Evolutionary conservation across 2,329 filamentous ascomycete species (phyloP).

Genomic region (Ophiosphaerella herpotricha): DNA sequence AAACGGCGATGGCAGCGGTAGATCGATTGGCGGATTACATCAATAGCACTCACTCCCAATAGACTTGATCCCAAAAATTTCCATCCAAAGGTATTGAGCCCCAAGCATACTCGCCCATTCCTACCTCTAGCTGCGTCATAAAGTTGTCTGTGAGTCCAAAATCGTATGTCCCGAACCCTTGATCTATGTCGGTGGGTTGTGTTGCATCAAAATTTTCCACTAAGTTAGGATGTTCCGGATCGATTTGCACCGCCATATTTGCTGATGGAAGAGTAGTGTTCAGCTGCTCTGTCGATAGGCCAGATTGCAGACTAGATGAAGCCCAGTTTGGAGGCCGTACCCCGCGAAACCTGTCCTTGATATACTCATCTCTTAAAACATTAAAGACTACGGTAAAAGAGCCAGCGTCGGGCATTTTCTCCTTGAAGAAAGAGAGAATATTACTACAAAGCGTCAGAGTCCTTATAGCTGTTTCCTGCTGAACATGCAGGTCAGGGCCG

Average conservation of each 20-base stretch:
- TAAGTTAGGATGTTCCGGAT: too few relatives aligned
- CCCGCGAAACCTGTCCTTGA: slow-evolving; percentile 1
- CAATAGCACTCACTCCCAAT: slow-evolving; percentile 5
- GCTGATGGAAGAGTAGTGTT: too few relatives aligned
- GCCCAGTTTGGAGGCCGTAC: not conserved
- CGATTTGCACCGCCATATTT: too few relatives aligned
- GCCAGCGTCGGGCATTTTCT: slow-evolving; percentile 30
- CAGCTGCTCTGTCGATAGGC: not conserved
- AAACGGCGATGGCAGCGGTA: slow-evolving; percentile 44
- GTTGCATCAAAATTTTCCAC: too few relatives aligned
- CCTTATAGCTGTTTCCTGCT: slow-evolving; percentile 6
- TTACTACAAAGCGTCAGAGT: slow-evolving; percentile 18
- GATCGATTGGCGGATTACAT: slow-evolving; percentile 28
- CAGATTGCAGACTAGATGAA: not conserved
- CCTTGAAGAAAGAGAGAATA: slow-evolving; percentile 29
- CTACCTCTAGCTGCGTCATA: slow-evolving; percentile 34
- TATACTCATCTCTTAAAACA: slow-evolving; percentile 28
- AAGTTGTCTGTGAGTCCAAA: slow-evolving; percentile 17
- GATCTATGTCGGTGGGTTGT: not conserved
- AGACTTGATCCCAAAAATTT: slow-evolving; percentile 10
- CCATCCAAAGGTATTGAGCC: slow-evolving; percentile 19
- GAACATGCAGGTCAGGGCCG: not conserved
- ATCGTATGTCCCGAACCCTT: not conserved
- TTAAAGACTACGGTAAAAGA: slow-evolving; percentile 34
- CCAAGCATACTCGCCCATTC: slow-evolving; percentile 41